Evolutionary conservation across 2,329 filamentous ascomycete species (phyloP).

Genomic region (Fusarium sp.): DNA sequence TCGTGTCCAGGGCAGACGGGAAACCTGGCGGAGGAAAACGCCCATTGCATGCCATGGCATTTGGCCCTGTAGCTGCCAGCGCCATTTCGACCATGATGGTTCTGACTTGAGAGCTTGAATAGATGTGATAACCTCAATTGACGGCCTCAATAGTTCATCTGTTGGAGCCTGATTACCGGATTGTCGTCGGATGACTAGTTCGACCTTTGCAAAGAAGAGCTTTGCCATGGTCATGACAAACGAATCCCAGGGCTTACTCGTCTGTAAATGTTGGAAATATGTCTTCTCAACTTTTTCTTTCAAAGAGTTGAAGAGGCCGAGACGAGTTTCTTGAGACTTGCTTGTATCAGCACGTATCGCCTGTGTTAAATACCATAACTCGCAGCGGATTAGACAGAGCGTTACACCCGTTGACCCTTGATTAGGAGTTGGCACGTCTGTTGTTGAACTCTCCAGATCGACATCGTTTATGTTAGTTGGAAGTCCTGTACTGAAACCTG

Average conservation of each 20-base stretch:
- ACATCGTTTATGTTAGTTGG: constrained; percentile 59
- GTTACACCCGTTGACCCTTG: constrained; percentile 22
- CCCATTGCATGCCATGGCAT: constrained; percentile 48
- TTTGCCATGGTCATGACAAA: constrained; percentile 41
- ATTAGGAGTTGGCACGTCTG: background rate
- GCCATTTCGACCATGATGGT: constrained; percentile 45
- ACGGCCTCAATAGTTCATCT: constrained; percentile 8
- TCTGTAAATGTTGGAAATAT: constrained; percentile 25
- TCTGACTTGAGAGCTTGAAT: constrained; percentile 40
- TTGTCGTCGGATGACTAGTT: constrained; percentile 38
- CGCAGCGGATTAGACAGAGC: constrained; percentile 45
- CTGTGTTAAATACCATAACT: constrained; percentile 46
- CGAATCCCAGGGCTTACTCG: constrained; percentile 17
- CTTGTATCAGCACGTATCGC: constrained; percentile 18
- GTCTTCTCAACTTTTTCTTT: constrained; percentile 26
- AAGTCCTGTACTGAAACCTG: constrained; percentile 56
- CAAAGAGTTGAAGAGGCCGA: constrained; percentile 22
- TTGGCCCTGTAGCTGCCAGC: constrained; percentile 49
- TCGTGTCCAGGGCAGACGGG: constrained; percentile 38
- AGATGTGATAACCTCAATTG: constrained; percentile 39
- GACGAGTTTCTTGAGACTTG: constrained; percentile 15
- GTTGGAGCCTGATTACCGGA: background rate
- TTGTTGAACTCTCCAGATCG: constrained; percentile 1
- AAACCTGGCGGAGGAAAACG: constrained; percentile 41
- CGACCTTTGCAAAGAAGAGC: constrained; percentile 48